Evolutionary conservation across 2,329 filamentous ascomycete species (phyloP).

Genomic region (Chrysosporium queenslandicum): DNA sequence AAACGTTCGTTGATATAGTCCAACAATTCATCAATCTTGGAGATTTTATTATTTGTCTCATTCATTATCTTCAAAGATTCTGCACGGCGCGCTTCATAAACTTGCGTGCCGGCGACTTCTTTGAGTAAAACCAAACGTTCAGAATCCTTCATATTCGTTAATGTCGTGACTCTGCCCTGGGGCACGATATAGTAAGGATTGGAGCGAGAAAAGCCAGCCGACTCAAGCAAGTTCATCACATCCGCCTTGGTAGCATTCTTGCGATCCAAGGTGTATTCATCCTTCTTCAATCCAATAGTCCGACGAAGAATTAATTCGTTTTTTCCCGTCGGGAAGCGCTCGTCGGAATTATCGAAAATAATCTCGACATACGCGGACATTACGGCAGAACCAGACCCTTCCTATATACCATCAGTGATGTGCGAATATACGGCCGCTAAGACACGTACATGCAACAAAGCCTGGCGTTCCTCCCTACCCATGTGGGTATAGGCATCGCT

Average conservation of each 20-base stretch:
- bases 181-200: constrained; percentile 99
- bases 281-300: constrained; percentile 94
- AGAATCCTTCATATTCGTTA: constrained; percentile 98
- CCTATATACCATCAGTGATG: constrained; percentile 39
- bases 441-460: constrained; percentile 64
- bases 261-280: constrained; percentile 94
- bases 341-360: constrained; percentile 95
- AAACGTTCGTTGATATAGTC: constrained; percentile 86
- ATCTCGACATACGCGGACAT: constrained; percentile 99
- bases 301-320: constrained; percentile 83
- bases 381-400: constrained; percentile 92
- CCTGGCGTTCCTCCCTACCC: constrained; percentile 89
- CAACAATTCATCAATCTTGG: constrained; percentile 87
- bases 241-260: constrained; percentile 93
- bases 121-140: constrained; percentile 84
- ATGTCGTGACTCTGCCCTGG: constrained; percentile 84
- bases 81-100: constrained; percentile 83
- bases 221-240: constrained; percentile 90
- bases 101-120: constrained; percentile 95
- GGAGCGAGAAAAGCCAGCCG: constrained; percentile 88
- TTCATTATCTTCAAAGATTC: constrained; percentile 95
- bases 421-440: not conserved
- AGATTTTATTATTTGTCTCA: constrained; percentile 87
- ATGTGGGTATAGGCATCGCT: constrained; percentile 96
- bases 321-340: constrained; percentile 86